Percentiles rank a stretch among this genome's conserved stretches.
These are phyloP conservation scores for Phalaenopsis equestris DNA, from an alignment of 106 monocot species.

Conservation along the genomic window DNA sequence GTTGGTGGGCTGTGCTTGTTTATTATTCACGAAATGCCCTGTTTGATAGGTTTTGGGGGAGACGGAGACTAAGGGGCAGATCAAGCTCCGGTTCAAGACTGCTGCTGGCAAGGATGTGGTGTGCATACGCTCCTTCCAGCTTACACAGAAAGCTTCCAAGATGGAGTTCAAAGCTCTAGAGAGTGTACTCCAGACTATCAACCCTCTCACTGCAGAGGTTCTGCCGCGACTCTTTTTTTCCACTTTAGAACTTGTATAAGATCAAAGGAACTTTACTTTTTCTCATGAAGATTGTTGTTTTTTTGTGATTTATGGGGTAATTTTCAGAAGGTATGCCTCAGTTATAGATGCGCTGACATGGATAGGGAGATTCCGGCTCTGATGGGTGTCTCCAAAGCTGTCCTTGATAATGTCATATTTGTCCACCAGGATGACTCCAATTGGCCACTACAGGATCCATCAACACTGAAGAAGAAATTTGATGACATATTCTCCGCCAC, in stretches of 20 bases:
- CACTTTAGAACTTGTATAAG: neutral
- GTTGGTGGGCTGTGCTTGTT: neutral
- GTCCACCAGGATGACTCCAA: constrained; percentile 99
- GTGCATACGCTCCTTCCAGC: constrained; percentile 96
- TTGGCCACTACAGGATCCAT: constrained; percentile 96
- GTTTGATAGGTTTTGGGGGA: constrained; percentile 37
- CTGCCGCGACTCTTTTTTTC: neutral
- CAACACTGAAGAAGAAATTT: constrained; percentile 97
- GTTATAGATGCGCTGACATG: constrained; percentile 99
- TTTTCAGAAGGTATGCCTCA: constrained; percentile 92
- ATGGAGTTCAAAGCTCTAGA: constrained; percentile 99
- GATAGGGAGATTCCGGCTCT: constrained; percentile 92
- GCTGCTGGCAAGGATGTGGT: constrained; percentile 95
- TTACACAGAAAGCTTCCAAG: constrained; percentile 96
- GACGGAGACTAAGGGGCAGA: constrained; percentile 98
- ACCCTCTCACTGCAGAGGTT: constrained; percentile 90
- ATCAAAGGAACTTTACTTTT: neutral
- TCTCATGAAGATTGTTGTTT: neutral
- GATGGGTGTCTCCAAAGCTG: constrained; percentile 97
- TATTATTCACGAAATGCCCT: neutral
- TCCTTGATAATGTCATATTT: constrained; percentile 96
- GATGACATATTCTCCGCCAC: constrained; percentile 99
- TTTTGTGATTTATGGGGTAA: constrained; percentile 1
- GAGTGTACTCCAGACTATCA: constrained; percentile 99
- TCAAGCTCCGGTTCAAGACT: constrained; percentile 96